Percentiles rank a stretch among this genome's conserved stretches.
Conservation (phyloP, 768 basidiomycete species). For the Pulveroboletus sp. region DNA sequence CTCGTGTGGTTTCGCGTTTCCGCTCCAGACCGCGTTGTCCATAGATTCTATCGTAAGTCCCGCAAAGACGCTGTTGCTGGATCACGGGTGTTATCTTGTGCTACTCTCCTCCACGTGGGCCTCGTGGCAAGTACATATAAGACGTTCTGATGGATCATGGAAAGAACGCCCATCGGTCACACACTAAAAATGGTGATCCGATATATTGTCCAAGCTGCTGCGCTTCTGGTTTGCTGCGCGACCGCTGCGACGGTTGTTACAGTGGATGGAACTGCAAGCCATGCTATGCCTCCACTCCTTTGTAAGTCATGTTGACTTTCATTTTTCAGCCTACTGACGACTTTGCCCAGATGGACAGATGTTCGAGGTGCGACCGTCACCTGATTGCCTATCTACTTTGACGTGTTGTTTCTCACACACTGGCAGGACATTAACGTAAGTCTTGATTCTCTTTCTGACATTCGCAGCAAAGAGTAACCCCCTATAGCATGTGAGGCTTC, state of each 20-base stretch:
- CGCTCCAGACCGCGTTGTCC: background rate
- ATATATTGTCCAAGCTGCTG: constrained; percentile 3
- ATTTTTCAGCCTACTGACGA: background rate
- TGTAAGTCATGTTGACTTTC: constrained; percentile 36
- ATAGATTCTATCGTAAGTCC: background rate
- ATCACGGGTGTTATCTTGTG: constrained; percentile 1
- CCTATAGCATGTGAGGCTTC: constrained; percentile 34
- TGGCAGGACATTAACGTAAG: constrained; percentile 59
- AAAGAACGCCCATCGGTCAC: background rate
- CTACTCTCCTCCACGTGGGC: background rate
- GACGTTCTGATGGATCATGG: background rate
- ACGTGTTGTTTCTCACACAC: background rate
- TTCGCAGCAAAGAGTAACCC: background rate
- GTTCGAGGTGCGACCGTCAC: constrained; percentile 46
- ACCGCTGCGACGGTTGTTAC: constrained; percentile 32
- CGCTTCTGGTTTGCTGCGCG: constrained; percentile 1
- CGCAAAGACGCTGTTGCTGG: background rate
- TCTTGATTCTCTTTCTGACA: constrained; percentile 5
- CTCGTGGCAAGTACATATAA: constrained; percentile 7
- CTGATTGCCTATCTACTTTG: background rate
- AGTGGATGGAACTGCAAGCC: constrained; percentile 45
- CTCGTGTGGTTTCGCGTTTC: no score
- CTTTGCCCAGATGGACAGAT: constrained; percentile 47
- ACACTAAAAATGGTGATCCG: constrained; percentile 12
- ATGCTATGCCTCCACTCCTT: constrained; percentile 48